These are phyloP conservation scores for Asterochloris sp. DNA, from an alignment of 139 green algal species.

Conservation along the genomic window DNA sequence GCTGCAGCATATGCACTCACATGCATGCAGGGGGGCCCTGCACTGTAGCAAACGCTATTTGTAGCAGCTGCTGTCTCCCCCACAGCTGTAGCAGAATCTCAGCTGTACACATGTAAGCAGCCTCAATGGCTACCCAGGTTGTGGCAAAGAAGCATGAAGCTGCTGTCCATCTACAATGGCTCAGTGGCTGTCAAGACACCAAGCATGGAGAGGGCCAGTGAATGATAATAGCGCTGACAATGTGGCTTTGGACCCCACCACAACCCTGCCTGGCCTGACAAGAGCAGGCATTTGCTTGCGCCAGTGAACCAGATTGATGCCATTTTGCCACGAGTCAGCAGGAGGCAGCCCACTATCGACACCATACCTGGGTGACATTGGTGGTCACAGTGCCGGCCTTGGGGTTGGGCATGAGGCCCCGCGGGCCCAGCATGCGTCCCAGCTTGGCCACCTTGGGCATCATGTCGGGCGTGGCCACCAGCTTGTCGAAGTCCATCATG, in stretches of 20 bases:
- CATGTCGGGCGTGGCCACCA: slow-evolving; percentile 98
- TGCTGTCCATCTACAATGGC: too few relatives aligned
- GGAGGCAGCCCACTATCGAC: not conserved
- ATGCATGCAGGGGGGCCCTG: too few relatives aligned
- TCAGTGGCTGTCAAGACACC: too few relatives aligned
- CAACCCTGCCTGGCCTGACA: not conserved
- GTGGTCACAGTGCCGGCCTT: slow-evolving; percentile 99
- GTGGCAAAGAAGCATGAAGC: too few relatives aligned
- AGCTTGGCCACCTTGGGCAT: slow-evolving; percentile 99
- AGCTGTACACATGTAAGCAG: too few relatives aligned
- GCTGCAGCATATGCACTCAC: too few relatives aligned
- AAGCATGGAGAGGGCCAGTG: too few relatives aligned
- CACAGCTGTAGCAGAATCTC: too few relatives aligned
- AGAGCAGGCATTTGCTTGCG: not conserved
- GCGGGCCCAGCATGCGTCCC: slow-evolving; percentile 88
- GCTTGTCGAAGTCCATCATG: slow-evolving; percentile 99
- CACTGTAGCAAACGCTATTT: too few relatives aligned
- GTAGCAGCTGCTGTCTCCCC: too few relatives aligned
- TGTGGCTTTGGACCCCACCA: not conserved
- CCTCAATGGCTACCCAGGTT: too few relatives aligned
- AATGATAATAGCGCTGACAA: not conserved
- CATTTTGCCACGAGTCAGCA: not conserved
- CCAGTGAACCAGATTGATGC: not conserved
- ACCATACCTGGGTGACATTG: slow-evolving; percentile 77
- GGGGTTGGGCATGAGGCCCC: slow-evolving; percentile 98